These are phyloP conservation scores for Chrysopogon serrulatus DNA, from an alignment of 176 grass and related monocot genomes.

Conservation along the genomic window DNA sequence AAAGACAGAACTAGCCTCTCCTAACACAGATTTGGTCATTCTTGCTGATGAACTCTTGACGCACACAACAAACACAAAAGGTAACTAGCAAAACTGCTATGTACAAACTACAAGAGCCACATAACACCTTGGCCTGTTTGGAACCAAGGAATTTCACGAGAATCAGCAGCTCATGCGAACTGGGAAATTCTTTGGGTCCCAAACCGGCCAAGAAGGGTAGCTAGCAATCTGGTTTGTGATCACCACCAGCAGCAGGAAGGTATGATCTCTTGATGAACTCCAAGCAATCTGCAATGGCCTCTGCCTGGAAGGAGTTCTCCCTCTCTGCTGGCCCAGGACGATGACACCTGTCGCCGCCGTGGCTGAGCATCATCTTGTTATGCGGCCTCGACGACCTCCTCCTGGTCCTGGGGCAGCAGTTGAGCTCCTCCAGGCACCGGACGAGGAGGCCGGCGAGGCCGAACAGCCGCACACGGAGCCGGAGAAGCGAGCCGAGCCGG, in stretches of 20 bases:
- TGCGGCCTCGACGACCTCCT: background rate
- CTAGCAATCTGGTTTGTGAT: conserved; percentile 2
- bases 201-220: background rate
- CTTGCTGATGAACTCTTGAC: conserved; percentile 9
- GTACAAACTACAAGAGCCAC: background rate
- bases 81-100: conserved; percentile 8
- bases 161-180: no score
- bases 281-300: conserved; percentile 72
- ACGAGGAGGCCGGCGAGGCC: conserved; percentile 11
- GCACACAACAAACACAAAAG: background rate
- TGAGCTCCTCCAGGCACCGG: conserved; percentile 56
- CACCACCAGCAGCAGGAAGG: conserved; percentile 17
- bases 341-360: background rate
- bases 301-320: conserved; percentile 37
- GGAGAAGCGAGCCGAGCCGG: conserved; percentile 41
- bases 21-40: background rate
- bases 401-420: conserved; percentile 41
- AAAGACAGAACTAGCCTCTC: background rate
- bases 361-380: background rate
- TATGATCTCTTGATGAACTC: conserved; percentile 78
- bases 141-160: background rate
- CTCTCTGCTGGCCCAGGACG: background rate
- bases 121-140: background rate
- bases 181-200: background rate
- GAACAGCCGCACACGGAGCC: conserved; percentile 43